Evolutionary conservation across 1,139 yeast genomes (phyloP), one percentile per base, ranked within the genome.

Genomic region (Magnusiomyces sp.): DNA sequence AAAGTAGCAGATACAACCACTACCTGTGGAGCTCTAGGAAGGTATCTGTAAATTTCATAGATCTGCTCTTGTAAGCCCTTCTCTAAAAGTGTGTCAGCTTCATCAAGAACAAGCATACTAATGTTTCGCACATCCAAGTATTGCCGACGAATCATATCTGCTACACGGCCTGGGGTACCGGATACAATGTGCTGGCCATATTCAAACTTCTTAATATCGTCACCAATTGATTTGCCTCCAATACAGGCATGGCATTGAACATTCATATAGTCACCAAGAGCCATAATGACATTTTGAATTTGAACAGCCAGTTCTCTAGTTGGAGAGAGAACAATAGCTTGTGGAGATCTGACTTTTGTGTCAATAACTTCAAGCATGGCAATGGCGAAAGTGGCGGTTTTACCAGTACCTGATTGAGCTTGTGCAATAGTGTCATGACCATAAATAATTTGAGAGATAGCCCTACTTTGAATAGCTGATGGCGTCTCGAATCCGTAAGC

Each of bases 321-420:
- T 70, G 98, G 98, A 57, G 97, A 95, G 70, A 92, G 80, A 67
- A 92, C 89, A 72, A 92, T 80, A 64, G 97, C 97, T 77, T 88
- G 71, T 34, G 67, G 67, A 69, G 76, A 58, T 43, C 62, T 55
- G 52, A 60, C 50, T 51, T 58, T 55, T 51, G 64, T 58, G 71
- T 88, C 95, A 63, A 89, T 83, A 79, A 89, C 86, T 79, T 90
- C 96, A 71, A 92, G 80, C 64, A 95, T 92, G 64, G 96, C 85
- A 65, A 92, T 90, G 71, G 97, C 84, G 82, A 92, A 92, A 61
- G 98, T 92, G 67, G 97, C 98, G 58, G 98, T 92, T 79, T 92
- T 92, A 83, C 98, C 98, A 60, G 98, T 92, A 83, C 98, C 98
- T 51, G 97, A 90, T 79, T 92, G 98, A 62, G 97, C 97, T 75